A percentile compares a stretch with the other conserved stretches of the same genome.
phyloP scores from a whole-genome alignment of 352 stramenopile genomes.

The Globisporangium acanthophoron region DNA sequence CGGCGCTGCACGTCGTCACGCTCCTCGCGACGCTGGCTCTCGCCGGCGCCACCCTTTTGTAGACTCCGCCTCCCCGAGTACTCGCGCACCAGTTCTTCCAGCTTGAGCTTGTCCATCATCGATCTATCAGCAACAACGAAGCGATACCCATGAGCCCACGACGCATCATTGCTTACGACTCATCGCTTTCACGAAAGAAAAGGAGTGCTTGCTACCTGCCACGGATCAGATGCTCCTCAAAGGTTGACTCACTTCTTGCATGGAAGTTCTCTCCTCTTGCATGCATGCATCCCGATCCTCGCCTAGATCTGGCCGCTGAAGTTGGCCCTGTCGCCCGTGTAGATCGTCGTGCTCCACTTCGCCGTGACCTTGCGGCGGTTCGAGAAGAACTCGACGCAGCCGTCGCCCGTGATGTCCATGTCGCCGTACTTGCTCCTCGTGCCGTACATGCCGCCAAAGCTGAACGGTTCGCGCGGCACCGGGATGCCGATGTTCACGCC shows the following conservation, averaged over 20 bases:
- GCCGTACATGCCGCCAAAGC: slow-evolving; percentile 96
- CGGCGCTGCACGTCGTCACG: slow-evolving; percentile 3
- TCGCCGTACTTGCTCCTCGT: slow-evolving; percentile 97
- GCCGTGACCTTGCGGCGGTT: slow-evolving; percentile 96
- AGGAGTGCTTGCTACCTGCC: too few species aligned
- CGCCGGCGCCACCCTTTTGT: background rate
- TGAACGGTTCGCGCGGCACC: slow-evolving; percentile 94
- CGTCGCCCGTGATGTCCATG: slow-evolving; percentile 98
- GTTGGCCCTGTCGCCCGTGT: slow-evolving; percentile 52
- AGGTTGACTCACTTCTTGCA: too few species aligned
- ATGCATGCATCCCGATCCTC: too few species aligned
- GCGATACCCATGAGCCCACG: too few species aligned
- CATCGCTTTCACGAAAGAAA: too few species aligned
- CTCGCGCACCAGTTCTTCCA: too few species aligned
- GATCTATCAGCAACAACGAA: too few species aligned
- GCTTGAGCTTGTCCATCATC: too few species aligned
- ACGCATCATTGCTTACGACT: too few species aligned
- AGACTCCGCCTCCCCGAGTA: too few species aligned
- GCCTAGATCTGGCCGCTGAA: slow-evolving; percentile 60
- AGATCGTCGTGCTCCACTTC: slow-evolving; percentile 84
- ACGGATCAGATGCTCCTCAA: too few species aligned
- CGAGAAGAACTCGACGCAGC: slow-evolving; percentile 97
- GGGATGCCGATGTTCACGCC: slow-evolving; percentile 97
- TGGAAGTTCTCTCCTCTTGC: too few species aligned
- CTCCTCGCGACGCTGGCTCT: slow-evolving; percentile 8